Conservation (phyloP, 2,329 filamentous ascomycete species). For the Pseudogymnoascus sp. region DNA sequence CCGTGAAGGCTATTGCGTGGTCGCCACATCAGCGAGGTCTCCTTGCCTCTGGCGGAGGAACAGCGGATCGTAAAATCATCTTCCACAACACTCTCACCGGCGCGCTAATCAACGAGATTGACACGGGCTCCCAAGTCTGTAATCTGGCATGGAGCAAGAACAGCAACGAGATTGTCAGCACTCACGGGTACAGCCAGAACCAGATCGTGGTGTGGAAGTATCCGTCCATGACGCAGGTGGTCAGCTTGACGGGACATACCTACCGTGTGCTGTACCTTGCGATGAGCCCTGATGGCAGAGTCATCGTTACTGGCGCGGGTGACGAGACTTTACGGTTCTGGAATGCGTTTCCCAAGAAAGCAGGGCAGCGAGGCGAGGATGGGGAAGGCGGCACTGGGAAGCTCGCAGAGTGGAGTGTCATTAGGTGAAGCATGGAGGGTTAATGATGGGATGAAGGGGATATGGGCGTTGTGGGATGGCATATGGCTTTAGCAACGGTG, state of each 20-base stretch:
- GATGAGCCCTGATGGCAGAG: constrained; percentile 92
- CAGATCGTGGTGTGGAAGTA: constrained; percentile 99
- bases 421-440: constrained; percentile 44
- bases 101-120: constrained; percentile 72
- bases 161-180: constrained; percentile 94
- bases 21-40: constrained; percentile 91
- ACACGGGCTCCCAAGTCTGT: constrained; percentile 97
- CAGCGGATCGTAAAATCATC: constrained; percentile 90
- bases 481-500: constrained; percentile 5
- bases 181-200: constrained; percentile 95
- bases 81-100: constrained; percentile 96
- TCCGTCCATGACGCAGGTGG: constrained; percentile 94
- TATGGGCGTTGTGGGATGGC: constrained; percentile 5
- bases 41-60: constrained; percentile 91
- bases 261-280: constrained; percentile 93
- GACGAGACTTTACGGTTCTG: constrained; percentile 96
- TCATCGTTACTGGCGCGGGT: constrained; percentile 89
- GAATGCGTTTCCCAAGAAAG: constrained; percentile 85
- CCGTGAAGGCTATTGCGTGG: constrained; percentile 97
- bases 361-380: constrained; percentile 59
- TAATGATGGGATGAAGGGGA: background rate
- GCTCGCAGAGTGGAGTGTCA: constrained; percentile 74
- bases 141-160: constrained; percentile 97
- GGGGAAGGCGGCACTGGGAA: constrained; percentile 51
- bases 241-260: constrained; percentile 89